Evolutionary conservation across 2,329 filamentous ascomycete genomes (phyloP).

Genomic region (Tothia fuscella): DNA sequence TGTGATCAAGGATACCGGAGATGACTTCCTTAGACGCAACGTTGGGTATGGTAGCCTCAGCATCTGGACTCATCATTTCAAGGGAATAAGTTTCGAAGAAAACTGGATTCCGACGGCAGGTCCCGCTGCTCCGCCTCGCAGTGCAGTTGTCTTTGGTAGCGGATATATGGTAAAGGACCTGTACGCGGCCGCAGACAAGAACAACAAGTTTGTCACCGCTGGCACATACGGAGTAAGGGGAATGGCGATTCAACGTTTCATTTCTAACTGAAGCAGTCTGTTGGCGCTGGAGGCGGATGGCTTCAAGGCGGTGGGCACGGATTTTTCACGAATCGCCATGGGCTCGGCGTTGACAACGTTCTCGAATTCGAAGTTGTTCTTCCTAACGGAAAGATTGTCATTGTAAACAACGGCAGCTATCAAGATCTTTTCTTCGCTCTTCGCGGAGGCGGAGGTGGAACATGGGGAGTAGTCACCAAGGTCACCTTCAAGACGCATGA

Average conservation of each 20-base stretch:
- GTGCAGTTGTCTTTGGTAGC: neutral
- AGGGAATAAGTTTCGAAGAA: neutral
- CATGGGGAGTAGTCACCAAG: constrained; percentile 45
- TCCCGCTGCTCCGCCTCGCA: neutral
- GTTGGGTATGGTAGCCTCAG: neutral
- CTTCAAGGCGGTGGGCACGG: constrained; percentile 29
- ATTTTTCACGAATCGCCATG: constrained; percentile 31
- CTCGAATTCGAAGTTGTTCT: constrained; percentile 36
- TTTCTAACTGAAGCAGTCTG: no score
- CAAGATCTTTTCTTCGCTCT: constrained; percentile 47
- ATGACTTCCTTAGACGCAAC: constrained; percentile 6
- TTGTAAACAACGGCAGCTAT: constrained; percentile 21
- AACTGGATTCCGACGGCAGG: neutral
- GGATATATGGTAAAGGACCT: neutral
- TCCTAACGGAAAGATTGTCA: constrained; percentile 33
- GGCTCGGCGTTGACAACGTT: constrained; percentile 27
- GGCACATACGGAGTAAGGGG: neutral
- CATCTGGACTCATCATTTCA: constrained; percentile 3
- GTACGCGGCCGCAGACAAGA: neutral
- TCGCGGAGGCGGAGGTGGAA: constrained; percentile 41
- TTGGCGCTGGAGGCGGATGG: neutral
- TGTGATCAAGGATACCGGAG: constrained; percentile 9
- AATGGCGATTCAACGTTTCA: neutral
- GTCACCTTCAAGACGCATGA: constrained; percentile 1
- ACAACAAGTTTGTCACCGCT: neutral